These are phyloP conservation scores for Peronospora belbahrii DNA, from an alignment of 352 stramenopile species.

Conservation along the genomic window DNA sequence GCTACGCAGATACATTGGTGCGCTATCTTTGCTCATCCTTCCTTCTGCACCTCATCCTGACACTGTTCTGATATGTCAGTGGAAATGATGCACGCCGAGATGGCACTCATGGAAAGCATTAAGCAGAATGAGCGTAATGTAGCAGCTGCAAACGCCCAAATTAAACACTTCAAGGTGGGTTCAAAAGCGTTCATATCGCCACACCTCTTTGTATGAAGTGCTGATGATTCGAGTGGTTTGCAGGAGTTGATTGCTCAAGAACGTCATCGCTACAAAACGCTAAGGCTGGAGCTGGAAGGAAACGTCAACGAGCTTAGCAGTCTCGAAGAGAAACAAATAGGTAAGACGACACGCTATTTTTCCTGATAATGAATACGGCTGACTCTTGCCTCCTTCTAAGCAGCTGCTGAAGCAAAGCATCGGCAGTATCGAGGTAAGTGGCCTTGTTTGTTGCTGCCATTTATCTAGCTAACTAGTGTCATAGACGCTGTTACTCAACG, in stretches of 20 bases:
- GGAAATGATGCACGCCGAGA: constrained; percentile 73
- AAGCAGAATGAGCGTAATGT: constrained; percentile 56
- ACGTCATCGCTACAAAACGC: constrained; percentile 27
- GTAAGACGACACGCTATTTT: constrained; percentile 13
- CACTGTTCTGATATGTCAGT: constrained; percentile 23
- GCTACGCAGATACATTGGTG: constrained; percentile 62
- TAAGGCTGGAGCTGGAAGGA: constrained; percentile 20
- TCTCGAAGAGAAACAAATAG: constrained; percentile 38
- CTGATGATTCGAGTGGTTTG: no score
- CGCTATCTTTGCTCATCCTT: neutral
- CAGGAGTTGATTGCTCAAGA: constrained; percentile 43
- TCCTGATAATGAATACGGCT: neutral
- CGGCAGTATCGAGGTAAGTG: constrained; percentile 29
- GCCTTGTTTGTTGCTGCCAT: neutral
- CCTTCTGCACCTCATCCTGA: neutral
- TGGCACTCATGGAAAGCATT: constrained; percentile 62
- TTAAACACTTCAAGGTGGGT: constrained; percentile 51
- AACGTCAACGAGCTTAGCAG: constrained; percentile 27
- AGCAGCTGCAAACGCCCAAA: constrained; percentile 28
- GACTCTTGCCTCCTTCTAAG: neutral
- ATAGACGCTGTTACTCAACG: constrained; percentile 29
- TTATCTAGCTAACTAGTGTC: constrained; percentile 1
- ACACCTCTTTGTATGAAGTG: neutral
- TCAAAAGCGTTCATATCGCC: neutral
- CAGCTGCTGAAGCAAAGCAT: constrained; percentile 42